phyloP scores from a whole-genome alignment of 1,139 yeast species.

The Neolecta irregularis region DNA sequence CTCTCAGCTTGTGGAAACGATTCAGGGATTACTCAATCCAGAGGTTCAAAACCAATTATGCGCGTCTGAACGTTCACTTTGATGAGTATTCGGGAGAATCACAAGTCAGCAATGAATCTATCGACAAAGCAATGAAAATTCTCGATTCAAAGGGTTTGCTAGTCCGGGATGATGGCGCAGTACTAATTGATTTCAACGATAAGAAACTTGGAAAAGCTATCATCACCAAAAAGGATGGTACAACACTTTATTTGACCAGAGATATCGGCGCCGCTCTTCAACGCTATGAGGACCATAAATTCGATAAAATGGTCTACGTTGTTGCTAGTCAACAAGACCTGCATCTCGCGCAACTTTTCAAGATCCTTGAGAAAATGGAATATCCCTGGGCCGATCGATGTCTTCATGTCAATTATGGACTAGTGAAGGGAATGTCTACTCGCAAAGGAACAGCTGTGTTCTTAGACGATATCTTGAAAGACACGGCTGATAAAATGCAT shows the following conservation, averaged over 20 bases:
- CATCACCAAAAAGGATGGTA: constrained; percentile 90
- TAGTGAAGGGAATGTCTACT: constrained; percentile 98
- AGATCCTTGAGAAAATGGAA: constrained; percentile 84
- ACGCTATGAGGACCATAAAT: constrained; percentile 68
- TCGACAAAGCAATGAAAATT: constrained; percentile 48
- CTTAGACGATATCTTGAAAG: constrained; percentile 84
- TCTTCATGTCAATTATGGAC: constrained; percentile 83
- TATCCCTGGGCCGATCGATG: constrained; percentile 71
- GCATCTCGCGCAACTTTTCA: constrained; percentile 87
- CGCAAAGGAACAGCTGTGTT: constrained; percentile 97
- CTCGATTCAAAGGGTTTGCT: constrained; percentile 58
- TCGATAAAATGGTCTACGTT: constrained; percentile 92
- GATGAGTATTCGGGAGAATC: constrained; percentile 93
- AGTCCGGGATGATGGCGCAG: constrained; percentile 83
- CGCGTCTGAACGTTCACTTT: constrained; percentile 75
- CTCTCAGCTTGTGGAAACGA: constrained; percentile 66
- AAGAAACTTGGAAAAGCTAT: constrained; percentile 90
- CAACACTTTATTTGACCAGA: constrained; percentile 85
- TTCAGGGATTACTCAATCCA: constrained; percentile 83
- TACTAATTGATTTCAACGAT: constrained; percentile 72
- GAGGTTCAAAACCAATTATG: constrained; percentile 74
- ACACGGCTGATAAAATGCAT: constrained; percentile 89
- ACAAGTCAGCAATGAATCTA: constrained; percentile 61
- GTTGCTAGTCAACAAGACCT: constrained; percentile 94
- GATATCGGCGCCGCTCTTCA: constrained; percentile 95